Evolutionary conservation across 75 land plant genomes (phyloP), one percentile per base, ranked within the genome.

Genomic region (Picea sitchensis): DNA sequence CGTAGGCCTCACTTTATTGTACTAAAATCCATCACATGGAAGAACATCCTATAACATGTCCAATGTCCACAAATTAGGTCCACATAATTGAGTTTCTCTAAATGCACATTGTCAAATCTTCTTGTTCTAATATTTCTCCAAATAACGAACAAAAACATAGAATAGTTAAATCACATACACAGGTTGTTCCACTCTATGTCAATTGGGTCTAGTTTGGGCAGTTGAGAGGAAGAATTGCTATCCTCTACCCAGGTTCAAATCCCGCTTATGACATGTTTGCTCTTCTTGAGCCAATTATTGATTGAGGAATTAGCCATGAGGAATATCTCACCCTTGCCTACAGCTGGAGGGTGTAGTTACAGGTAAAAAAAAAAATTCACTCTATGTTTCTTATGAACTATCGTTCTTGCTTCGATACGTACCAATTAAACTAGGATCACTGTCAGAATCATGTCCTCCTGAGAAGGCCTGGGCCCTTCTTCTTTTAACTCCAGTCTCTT

Each of bases 381-480:
- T 41, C 23, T 41, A 47, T 44, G 51, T 47, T 47, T 47, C 8
- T 47, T 47, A 47, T 47, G 6, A 47, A 47, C 51, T 71, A 41
- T 20, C 38, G 20, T 44, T 23, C 31, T 23, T 64, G 65, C 3
- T 64, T 21, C 65, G 5, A 44, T 71, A 41, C 54, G 41, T 41
- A 71, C 73, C 73, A 38, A 71, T 71, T 41, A 71, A 71, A 71
- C 73, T 44, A 44, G 44, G 4, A 71, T 71, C 51, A 15, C 38
- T 18, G 26, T 38, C 23, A 2, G 73, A 21, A 41, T 71, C 73
- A 44, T 71, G 73, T 36, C 54, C 73, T 71, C 51, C 26, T 71
- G n/a, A n/a, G 44, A 8, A n/a, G 44, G 54, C 51, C 47, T 69
- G 73, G 51, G 73, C 23, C 44, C 23, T 41, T n/a, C 73, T 71